Conservation (phyloP, 1,284 basidiomycete genomes). For the Cystobasidium pallidum region DNA sequence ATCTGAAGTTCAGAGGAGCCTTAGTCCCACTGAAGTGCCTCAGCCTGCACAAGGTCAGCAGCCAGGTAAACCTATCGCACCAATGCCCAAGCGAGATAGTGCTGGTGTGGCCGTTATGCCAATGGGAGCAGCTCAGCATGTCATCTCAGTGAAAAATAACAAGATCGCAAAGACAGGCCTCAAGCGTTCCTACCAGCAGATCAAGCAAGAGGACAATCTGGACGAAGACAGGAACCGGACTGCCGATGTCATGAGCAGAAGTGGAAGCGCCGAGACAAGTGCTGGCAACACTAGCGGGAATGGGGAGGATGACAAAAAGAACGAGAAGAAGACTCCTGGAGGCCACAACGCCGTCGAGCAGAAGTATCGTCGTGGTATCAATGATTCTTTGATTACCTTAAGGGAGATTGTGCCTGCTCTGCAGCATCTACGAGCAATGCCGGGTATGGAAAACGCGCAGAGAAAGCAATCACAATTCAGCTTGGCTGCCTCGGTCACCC, state of each 20-base stretch:
- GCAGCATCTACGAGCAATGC: conserved; percentile 35
- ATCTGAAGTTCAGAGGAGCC: background rate
- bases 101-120: conserved; percentile 15
- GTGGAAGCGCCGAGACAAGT: conserved; percentile 18
- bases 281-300: background rate
- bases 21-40: conserved; percentile 9
- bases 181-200: conserved; percentile 39
- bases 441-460: conserved; percentile 25
- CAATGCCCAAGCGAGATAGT: conserved; percentile 13
- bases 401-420: conserved; percentile 43
- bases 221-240: background rate
- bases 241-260: background rate
- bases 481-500: conserved; percentile 34
- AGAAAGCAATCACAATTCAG: conserved; percentile 43
- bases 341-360: conserved; percentile 45
- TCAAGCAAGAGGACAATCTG: conserved; percentile 33
- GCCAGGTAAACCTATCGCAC: conserved; percentile 5
- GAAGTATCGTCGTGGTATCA: conserved; percentile 41
- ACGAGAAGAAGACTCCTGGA: conserved; percentile 20
- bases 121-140: conserved; percentile 15
- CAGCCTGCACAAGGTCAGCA: background rate
- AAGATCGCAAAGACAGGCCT: conserved; percentile 25
- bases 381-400: conserved; percentile 38
- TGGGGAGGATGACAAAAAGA: background rate
- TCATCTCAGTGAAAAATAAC: conserved; percentile 10